A percentile compares a stretch with the other conserved stretches of the same genome.
phyloP scores from a whole-genome alignment of 2,329 filamentous ascomycete species.

The Colletotrichum spaethianum region DNA sequence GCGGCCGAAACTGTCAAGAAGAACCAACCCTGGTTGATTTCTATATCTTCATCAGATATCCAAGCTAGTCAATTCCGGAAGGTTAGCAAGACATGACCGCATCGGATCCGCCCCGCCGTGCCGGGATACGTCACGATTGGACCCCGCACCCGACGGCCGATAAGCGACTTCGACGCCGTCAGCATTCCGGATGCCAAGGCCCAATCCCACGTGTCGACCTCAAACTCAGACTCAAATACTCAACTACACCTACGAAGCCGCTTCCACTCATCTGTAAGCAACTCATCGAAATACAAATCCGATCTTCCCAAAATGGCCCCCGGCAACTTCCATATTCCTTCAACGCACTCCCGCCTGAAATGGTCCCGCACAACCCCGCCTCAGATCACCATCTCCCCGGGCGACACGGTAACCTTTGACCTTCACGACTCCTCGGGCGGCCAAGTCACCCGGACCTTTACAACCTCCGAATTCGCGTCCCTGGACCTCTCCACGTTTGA shows the following conservation, averaged over 20 bases:
- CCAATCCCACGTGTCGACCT: neutral
- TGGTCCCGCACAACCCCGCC: conserved; percentile 63
- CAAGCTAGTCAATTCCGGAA: neutral
- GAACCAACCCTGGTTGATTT: no score
- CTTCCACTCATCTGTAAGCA: neutral
- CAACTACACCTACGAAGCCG: neutral
- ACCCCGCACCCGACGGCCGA: conserved; percentile 18
- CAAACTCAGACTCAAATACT: neutral
- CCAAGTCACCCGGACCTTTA: conserved; percentile 60
- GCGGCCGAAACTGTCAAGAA: no score
- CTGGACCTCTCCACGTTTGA: conserved; percentile 60
- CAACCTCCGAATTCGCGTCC: conserved; percentile 54
- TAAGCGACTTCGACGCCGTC: conserved; percentile 1
- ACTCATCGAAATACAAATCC: neutral
- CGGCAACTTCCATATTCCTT: conserved; percentile 45
- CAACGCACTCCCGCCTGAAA: conserved; percentile 57
- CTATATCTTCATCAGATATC: no score
- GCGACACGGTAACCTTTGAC: conserved; percentile 62
- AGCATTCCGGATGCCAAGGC: neutral
- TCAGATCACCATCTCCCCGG: conserved; percentile 62
- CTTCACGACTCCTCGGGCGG: conserved; percentile 65
- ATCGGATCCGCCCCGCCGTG: neutral
- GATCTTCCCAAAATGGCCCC: conserved; percentile 2
- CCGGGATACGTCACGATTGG: conserved; percentile 6
- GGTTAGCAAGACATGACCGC: neutral